phyloP scores from a whole-genome alignment of 257 asterid species.

The Lycium ferocissimum region DNA sequence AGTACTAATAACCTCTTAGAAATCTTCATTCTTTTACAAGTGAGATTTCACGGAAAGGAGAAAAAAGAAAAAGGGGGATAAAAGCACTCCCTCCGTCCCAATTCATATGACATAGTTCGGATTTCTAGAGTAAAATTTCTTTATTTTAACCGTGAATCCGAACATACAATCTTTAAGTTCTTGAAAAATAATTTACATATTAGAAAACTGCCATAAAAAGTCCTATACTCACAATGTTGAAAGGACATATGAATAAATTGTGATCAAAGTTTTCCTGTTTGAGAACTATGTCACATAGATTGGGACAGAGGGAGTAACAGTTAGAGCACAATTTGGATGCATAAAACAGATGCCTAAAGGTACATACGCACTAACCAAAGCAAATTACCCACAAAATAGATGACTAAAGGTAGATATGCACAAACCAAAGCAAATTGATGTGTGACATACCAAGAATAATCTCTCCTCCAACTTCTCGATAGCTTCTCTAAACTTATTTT shows the following conservation, averaged over 20 bases:
- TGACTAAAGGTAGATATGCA: not conserved
- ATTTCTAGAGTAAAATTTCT: no score
- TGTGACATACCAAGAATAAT: conserved; percentile 63
- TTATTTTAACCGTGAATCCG: no score
- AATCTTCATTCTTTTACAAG: not conserved
- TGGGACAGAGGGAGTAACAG: not conserved
- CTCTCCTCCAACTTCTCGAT: conserved; percentile 76
- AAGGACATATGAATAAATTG: no score
- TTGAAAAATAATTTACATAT: no score
- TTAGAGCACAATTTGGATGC: not conserved
- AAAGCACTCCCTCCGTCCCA: no score
- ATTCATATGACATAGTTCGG: no score
- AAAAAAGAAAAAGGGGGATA: not conserved
- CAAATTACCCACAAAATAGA: not conserved
- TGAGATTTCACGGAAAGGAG: not conserved
- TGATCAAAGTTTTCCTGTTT: no score
- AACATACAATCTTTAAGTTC: no score
- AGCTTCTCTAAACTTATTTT: conserved; percentile 51
- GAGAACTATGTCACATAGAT: no score
- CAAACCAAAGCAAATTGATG: conserved; percentile 5
- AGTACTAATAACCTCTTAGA: not conserved
- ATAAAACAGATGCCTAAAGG: not conserved
- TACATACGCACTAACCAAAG: not conserved
- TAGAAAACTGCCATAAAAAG: no score
- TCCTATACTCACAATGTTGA: no score